Percentiles rank a stretch among this genome's conserved stretches.
Conservation (phyloP, 1,139 yeast species). For the Taiozyma sp. region DNA sequence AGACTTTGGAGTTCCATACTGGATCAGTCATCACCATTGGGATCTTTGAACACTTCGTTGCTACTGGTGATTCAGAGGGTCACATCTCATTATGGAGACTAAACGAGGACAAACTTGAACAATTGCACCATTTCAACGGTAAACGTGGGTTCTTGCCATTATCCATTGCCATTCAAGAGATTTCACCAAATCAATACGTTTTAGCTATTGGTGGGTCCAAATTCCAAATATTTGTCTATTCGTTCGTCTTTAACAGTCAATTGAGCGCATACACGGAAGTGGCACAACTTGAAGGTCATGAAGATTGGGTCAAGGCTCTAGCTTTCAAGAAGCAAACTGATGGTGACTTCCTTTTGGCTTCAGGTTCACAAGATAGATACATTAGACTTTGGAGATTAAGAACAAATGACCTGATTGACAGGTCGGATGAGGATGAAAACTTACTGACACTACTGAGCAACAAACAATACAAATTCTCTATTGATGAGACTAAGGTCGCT, state of each 20-base stretch:
- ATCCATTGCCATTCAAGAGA: slow-evolving; percentile 47
- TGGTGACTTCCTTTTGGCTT: slow-evolving; percentile 61
- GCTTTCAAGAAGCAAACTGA: slow-evolving; percentile 48
- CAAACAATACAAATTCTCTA: slow-evolving; percentile 56
- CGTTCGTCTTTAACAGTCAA: slow-evolving; percentile 31
- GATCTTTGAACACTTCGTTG: slow-evolving; percentile 35
- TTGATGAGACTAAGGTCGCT: slow-evolving; percentile 37
- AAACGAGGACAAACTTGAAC: slow-evolving; percentile 21
- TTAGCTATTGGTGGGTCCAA: slow-evolving; percentile 86
- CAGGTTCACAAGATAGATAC: slow-evolving; percentile 88
- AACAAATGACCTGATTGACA: slow-evolving; percentile 52
- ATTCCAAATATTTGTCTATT: slow-evolving; percentile 49
- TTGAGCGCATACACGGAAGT: slow-evolving; percentile 31
- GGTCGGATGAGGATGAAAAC: slow-evolving; percentile 49
- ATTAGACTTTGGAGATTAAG: slow-evolving; percentile 80
- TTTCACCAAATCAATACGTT: slow-evolving; percentile 37
- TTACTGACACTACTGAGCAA: slow-evolving; percentile 54
- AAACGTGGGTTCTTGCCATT: slow-evolving; percentile 60
- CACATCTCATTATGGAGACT: slow-evolving; percentile 45
- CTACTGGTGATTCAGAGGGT: slow-evolving; percentile 70
- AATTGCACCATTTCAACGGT: slow-evolving; percentile 35
- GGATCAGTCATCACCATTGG: slow-evolving; percentile 47
- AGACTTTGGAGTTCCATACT: slow-evolving; percentile 35
- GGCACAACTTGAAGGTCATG: slow-evolving; percentile 76
- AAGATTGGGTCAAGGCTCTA: slow-evolving; percentile 86